Conservation (phyloP, 176 grass and related monocot species). For the Lolium rigidum region DNA sequence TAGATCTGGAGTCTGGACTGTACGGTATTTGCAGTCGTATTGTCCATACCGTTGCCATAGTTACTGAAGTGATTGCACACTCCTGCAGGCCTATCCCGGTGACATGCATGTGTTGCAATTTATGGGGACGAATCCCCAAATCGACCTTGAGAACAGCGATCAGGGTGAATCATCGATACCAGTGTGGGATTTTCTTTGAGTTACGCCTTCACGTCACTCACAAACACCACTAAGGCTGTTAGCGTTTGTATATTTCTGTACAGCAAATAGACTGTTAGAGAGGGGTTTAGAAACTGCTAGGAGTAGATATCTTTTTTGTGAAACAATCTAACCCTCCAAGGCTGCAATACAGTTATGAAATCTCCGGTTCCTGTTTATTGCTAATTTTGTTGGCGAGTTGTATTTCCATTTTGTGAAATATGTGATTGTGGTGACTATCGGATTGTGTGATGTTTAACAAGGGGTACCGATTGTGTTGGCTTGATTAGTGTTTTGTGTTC, state of each 20-base stretch:
- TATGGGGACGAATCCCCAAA: constrained; percentile 56
- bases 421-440: background rate
- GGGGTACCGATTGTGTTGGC: background rate
- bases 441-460: background rate
- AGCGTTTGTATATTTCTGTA: background rate
- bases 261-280: background rate
- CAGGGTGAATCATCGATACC: constrained; percentile 78
- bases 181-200: constrained; percentile 94
- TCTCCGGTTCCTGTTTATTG: background rate
- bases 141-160: constrained; percentile 54
- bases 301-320: background rate
- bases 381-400: background rate
- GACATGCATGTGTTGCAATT: constrained; percentile 78
- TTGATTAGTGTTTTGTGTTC: background rate
- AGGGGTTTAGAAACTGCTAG: background rate
- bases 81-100: constrained; percentile 66
- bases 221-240: background rate
- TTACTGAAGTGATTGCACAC: background rate
- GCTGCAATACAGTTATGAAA: background rate
- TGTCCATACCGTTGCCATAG: background rate
- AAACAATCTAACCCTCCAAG: background rate
- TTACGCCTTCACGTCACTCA: background rate
- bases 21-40: background rate
- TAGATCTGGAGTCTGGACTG: no score
- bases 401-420: background rate